A percentile compares a stretch with the other conserved stretches of the same genome.
Conservation (phyloP, 1,284 basidiomycete species). For the Termitomyces sp. region DNA sequence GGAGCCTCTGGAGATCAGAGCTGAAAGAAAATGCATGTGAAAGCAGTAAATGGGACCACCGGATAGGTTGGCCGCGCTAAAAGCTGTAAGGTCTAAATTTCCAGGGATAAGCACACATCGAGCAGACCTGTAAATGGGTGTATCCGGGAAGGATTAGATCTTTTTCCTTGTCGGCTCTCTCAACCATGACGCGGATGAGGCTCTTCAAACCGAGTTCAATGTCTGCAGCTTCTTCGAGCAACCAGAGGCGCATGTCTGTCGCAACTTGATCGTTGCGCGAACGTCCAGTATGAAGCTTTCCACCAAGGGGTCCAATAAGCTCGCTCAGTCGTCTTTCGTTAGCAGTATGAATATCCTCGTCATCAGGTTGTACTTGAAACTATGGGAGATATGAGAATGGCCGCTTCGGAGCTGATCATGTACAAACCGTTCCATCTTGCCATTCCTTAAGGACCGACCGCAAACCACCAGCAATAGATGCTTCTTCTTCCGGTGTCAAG, state of each 20-base stretch:
- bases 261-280: slow-evolving; percentile 98
- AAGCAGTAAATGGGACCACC: slow-evolving; percentile 96
- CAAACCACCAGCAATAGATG: slow-evolving; percentile 77
- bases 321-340: slow-evolving; percentile 95
- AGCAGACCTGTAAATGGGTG: slow-evolving; percentile 87
- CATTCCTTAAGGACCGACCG: slow-evolving; percentile 80
- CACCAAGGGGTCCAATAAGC: slow-evolving; percentile 86
- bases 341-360: slow-evolving; percentile 99
- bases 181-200: slow-evolving; percentile 84
- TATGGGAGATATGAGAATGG: slow-evolving; percentile 24
- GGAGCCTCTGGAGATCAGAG: slow-evolving; percentile 83
- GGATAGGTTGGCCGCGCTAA: slow-evolving; percentile 93
- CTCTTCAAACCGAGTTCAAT: slow-evolving; percentile 74
- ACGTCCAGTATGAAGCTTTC: slow-evolving; percentile 94
- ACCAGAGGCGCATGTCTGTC: slow-evolving; percentile 96
- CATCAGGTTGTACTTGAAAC: slow-evolving; percentile 76
- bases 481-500: slow-evolving; percentile 71
- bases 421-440: slow-evolving; percentile 62
- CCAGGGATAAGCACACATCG: not conserved
- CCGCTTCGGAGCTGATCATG: not conserved
- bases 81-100: slow-evolving; percentile 6
- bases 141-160: slow-evolving; percentile 93
- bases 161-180: slow-evolving; percentile 89
- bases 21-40: slow-evolving; percentile 93
- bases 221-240: slow-evolving; percentile 74